Evolutionary conservation across 1,284 basidiomycete genomes (phyloP), one percentile per base, ranked within the genome.

Genomic region (Volvariella surrecta): DNA sequence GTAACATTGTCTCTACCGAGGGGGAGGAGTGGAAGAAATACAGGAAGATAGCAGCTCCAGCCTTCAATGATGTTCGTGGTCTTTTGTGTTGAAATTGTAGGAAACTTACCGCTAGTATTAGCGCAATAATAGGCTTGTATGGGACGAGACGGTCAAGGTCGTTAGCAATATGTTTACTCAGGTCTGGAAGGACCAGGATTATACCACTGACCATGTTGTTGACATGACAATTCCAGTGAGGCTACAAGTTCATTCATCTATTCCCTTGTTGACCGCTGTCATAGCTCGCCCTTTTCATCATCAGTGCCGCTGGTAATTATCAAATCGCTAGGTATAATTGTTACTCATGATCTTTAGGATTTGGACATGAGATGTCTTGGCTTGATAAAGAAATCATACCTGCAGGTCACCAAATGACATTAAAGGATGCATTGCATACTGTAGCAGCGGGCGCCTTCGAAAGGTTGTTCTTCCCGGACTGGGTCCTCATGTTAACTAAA

Each of bases 1-100:
- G 56, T 3, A 80, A 81, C 47, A 73, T 80, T 43, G 63, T 80
- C n/a, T 68, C 67, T 1, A 72, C 74, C 0, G 77, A 79, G 52
- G 70, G 69, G 15, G 71, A 76, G n/a, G 66, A 75, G 50, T 79
- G 76, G 76, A 76, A 77, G 51, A 68, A 68, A 38, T 75, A 76
- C 49, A 60, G 77, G 32, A 75, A 73, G 56, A 70, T 62, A 21
- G 56, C 61, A 16, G 65, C 64, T 3, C 65, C 66, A 20, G 64
- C 66, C 1, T 68, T 67, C 42, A 63, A 63, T 22, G 64, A 66
- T 40, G 64, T 63, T 39, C 20, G 56, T 50, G 9, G 10, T 6
- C 16, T n/a, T 4, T 7, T 43, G 22, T 21, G 9, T 13, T 34
- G 30, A 15, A 8, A 11, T 6, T 32, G 7, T 28, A 10, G 19